Conservation (phyloP, 2,329 filamentous ascomycete species). For the Colletotrichum salicis region DNA sequence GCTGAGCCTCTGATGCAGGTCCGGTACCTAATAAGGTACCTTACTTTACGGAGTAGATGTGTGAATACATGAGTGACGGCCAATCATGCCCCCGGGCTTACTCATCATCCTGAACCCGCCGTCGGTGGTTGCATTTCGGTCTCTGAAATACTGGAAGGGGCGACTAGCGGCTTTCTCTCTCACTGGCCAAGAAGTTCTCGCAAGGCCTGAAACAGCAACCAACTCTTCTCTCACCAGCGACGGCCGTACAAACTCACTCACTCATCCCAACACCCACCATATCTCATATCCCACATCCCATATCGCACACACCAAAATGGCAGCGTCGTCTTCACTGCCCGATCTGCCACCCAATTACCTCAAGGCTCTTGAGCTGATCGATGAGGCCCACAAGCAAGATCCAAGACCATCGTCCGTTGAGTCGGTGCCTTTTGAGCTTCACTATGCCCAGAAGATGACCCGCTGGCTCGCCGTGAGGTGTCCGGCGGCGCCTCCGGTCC, state of each 20-base stretch:
- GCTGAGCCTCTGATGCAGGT: neutral
- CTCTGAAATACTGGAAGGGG: neutral
- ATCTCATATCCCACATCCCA: neutral
- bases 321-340: constrained; percentile 37
- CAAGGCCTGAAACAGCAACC: constrained; percentile 9
- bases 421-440: constrained; percentile 77
- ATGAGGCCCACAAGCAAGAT: constrained; percentile 65
- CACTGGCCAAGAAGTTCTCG: neutral
- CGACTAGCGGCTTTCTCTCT: neutral
- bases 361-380: constrained; percentile 74
- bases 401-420: constrained; percentile 52
- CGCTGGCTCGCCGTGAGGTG: constrained; percentile 72
- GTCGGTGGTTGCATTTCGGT: neutral
- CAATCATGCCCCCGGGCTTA: constrained; percentile 6
- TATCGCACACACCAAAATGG: constrained; percentile 8
- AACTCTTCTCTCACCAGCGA: neutral
- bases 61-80: neutral
- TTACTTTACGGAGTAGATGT: neutral
- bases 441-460: constrained; percentile 85
- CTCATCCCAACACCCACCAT: constrained; percentile 1
- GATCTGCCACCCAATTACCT: constrained; percentile 53
- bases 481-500: constrained; percentile 71
- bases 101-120: constrained; percentile 2
- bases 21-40: neutral
- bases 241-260: neutral